Evolutionary conservation across 805 yeast genomes (phyloP), one percentile per base, ranked within the genome.

Genomic region (Starmerella asiatica): DNA sequence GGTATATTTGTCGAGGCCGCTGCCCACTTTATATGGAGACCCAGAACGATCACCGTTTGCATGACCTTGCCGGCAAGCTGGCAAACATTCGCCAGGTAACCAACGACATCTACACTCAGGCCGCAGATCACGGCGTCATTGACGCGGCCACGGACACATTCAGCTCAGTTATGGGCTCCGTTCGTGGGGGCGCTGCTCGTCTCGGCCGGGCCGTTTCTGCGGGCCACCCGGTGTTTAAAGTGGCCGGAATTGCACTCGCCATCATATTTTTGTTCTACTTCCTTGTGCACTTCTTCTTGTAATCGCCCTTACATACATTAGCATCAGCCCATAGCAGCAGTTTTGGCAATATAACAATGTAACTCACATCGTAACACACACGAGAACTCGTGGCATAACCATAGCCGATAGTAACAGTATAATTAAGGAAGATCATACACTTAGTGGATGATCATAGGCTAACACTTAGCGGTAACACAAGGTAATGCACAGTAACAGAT

Each of bases 31-130:
- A n/a, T n/a, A 52, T 52, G 56, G 56, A 52, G 45, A 43, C 44
- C 21, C 60, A 78, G 67, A 80, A 80, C 58, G 80, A 79, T 54
- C 62, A 63, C 28, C 68, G 76, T 45, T 65, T 79, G 46, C 71
- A 77, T 46, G 70, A 68, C 46, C 64, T 79, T 18, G 81, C 86
- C 2, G 65, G 69, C 37, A 79, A 79, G 55, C 62, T 79, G 29
- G 68, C 82, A 1, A 67, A 76, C 1, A 70, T 79, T 49, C 69
- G 81, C 44, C 64, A 65, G 40, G 73, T 80, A 20, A 79, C 83
- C 38, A 70, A 71, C 46, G 88, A 79, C 43, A 76, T 79, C 28
- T 73, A 77, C 49, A 59, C 63, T 39, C 78, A 75, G 48, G 79
- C 88, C 1, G 64, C 68, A 16, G 75, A 74, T 43, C 56, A 55